These are phyloP conservation scores for Heliamphora exappendiculata DNA, from an alignment of 148 eudicot genomes.

Conservation along the genomic window DNA sequence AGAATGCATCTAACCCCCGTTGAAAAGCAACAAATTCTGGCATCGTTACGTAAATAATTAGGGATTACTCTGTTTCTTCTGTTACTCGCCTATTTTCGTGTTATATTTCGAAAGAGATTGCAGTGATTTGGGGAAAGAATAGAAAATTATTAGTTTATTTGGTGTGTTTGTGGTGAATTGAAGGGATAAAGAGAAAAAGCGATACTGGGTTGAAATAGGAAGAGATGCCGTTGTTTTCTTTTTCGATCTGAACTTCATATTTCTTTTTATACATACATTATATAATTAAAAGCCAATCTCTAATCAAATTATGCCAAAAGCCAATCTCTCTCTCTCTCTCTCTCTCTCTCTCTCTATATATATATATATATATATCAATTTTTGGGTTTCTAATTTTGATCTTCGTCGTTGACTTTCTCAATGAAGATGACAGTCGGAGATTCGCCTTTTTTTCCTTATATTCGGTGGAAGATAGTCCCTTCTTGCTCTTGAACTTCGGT, in stretches of 20 bases:
- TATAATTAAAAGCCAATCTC: too few relatives aligned
- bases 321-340: too few relatives aligned
- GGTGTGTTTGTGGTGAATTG: slow-evolving; percentile 43
- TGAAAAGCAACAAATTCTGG: too few relatives aligned
- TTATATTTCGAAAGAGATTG: too few relatives aligned
- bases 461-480: background rate
- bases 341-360: slow-evolving; percentile 5
- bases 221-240: slow-evolving; percentile 94
- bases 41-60: too few relatives aligned
- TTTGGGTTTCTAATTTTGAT: background rate
- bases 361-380: background rate
- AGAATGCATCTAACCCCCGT: too few relatives aligned
- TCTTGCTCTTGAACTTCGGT: background rate
- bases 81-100: too few relatives aligned
- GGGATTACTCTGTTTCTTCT: too few relatives aligned
- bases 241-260: slow-evolving; percentile 96
- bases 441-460: background rate
- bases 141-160: slow-evolving; percentile 22
- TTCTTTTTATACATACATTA: slow-evolving; percentile 99
- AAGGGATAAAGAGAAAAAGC: slow-evolving; percentile 30
- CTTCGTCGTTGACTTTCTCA: background rate
- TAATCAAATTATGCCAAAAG: too few relatives aligned
- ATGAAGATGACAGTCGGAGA: background rate
- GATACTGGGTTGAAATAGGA: slow-evolving; percentile 92
- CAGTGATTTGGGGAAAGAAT: slow-evolving; percentile 7